Evolutionary conservation across 2,329 filamentous ascomycete species (phyloP).

Genomic region (Neonectria sp.): DNA sequence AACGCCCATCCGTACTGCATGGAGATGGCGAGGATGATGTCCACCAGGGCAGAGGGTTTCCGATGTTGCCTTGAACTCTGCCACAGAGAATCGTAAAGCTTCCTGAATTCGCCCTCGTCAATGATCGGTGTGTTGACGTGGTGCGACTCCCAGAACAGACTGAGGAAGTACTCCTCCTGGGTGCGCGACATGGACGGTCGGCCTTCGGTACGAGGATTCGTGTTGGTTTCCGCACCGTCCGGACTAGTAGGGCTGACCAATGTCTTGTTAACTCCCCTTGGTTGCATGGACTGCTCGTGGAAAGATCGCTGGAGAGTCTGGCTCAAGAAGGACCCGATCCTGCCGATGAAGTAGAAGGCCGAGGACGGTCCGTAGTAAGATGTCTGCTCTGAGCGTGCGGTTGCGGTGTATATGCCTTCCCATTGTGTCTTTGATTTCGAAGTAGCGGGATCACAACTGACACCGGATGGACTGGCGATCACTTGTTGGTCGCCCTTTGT

Average conservation of each 20-base stretch:
- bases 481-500: conserved; percentile 7
- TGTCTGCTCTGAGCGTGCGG: conserved; percentile 53
- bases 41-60: conserved; percentile 64
- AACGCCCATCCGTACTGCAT: conserved; percentile 62
- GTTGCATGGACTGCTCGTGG: conserved; percentile 31
- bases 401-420: conserved; percentile 54
- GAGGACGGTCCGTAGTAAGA: conserved; percentile 63
- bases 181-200: conserved; percentile 55
- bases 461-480: neutral
- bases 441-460: neutral
- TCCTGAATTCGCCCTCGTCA: conserved; percentile 59
- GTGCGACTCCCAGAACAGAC: conserved; percentile 62
- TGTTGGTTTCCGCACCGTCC: neutral
- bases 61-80: conserved; percentile 39
- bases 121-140: conserved; percentile 58
- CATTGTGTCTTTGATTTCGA: conserved; percentile 44
- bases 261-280: conserved; percentile 32
- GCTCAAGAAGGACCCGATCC: conserved; percentile 56
- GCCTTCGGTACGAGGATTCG: neutral
- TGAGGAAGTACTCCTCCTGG: conserved; percentile 64
- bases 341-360: conserved; percentile 60
- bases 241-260: conserved; percentile 21
- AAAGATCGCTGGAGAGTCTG: conserved; percentile 49
- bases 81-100: conserved; percentile 60
- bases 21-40: conserved; percentile 67